Percentiles rank a stretch among this genome's conserved stretches.
phyloP scores from a whole-genome alignment of 371 early-diverging fungal species.

The Mortierella polycephala region DNA sequence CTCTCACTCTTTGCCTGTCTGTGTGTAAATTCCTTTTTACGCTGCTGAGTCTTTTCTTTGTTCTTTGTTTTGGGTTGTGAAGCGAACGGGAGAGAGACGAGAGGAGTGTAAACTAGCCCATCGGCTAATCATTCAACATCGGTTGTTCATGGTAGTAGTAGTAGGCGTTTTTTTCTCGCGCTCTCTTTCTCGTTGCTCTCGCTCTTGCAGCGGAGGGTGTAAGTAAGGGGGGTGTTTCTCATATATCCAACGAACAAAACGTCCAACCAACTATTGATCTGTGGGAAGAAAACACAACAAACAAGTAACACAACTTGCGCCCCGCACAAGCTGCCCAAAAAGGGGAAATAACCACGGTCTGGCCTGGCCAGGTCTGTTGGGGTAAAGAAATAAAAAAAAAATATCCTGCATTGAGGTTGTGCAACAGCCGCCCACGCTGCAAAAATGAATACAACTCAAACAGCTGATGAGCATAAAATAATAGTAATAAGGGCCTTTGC shows the following conservation, averaged over 20 bases:
- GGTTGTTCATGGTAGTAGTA: too few species aligned
- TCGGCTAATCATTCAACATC: neutral
- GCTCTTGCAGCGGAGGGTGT: neutral
- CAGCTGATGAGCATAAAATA: too few species aligned
- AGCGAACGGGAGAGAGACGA: too few species aligned
- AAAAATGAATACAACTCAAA: too few species aligned
- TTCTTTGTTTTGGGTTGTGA: neutral
- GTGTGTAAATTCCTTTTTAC: neutral
- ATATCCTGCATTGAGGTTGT: too few species aligned
- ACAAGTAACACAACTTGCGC: too few species aligned
- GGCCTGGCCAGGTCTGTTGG: too few species aligned
- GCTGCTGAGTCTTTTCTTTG: neutral
- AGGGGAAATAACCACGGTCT: too few species aligned
- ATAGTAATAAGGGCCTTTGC: too few species aligned
- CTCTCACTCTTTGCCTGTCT: neutral
- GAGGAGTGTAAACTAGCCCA: neutral
- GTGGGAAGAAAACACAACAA: conserved; percentile 38
- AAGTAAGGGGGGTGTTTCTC: neutral
- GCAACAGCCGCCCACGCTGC: too few species aligned
- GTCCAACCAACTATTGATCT: conserved; percentile 23
- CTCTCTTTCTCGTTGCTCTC: conserved; percentile 5
- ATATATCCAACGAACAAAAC: too few species aligned
- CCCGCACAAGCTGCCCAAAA: conserved; percentile 4
- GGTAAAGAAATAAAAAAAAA: too few species aligned
- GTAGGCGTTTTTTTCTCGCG: conserved; percentile 11